Percentiles rank a stretch among this genome's conserved stretches.
These are phyloP conservation scores for Hypoxylon lienhwacheense DNA, from an alignment of 495 filamentous ascomycete genomes.

Conservation along the genomic window DNA sequence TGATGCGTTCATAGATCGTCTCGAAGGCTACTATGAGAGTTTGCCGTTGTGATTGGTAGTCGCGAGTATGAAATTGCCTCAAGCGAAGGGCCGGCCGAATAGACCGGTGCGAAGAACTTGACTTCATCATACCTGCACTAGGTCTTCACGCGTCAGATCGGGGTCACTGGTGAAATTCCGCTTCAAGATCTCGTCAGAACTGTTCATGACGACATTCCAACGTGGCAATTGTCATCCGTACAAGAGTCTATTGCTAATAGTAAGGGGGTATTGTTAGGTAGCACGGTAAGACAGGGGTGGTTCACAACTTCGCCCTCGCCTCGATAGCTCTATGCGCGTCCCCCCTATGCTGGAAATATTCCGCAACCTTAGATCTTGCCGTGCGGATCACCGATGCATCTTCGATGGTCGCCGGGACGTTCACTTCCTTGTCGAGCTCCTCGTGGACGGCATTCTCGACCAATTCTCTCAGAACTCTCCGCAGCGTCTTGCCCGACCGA, in stretches of 20 bases:
- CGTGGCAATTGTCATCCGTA: too few species aligned
- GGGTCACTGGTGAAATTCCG: too few species aligned
- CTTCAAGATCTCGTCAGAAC: too few species aligned
- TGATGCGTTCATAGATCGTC: not conserved
- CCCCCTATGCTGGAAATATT: constrained; percentile 53
- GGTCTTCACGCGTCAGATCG: too few species aligned
- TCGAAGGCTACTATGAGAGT: too few species aligned
- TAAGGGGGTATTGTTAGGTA: too few species aligned
- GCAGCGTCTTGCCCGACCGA: constrained; percentile 80
- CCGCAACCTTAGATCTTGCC: constrained; percentile 50
- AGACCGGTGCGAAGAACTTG: too few species aligned
- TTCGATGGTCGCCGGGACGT: constrained; percentile 58
- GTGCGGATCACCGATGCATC: constrained; percentile 53
- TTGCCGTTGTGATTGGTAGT: constrained; percentile 11
- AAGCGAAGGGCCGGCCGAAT: constrained; percentile 13
- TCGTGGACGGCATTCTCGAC: constrained; percentile 66
- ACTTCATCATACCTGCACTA: too few species aligned
- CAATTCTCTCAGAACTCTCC: constrained; percentile 77
- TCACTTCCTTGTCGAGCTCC: constrained; percentile 53
- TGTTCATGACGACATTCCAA: too few species aligned
- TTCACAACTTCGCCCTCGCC: constrained; percentile 60
- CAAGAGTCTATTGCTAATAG: too few species aligned
- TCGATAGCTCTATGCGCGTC: constrained; percentile 55
- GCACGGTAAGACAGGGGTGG: not conserved
- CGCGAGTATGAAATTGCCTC: constrained; percentile 3